Evolutionary conservation across 306 rosid genomes (phyloP).

Genomic region (Trifolium repens): DNA sequence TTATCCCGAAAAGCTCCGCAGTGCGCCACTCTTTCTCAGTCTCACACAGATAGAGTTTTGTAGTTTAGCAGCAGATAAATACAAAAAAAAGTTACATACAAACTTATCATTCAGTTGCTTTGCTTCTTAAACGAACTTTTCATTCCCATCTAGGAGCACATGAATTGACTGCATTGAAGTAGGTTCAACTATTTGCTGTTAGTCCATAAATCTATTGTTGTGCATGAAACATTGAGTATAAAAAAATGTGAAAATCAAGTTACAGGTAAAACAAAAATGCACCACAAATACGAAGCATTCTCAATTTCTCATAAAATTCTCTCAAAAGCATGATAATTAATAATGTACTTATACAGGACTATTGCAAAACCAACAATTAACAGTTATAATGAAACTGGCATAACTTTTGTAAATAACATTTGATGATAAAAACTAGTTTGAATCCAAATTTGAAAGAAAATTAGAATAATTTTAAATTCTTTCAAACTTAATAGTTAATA

Average conservation of each 20-base stretch:
- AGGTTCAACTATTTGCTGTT: not conserved
- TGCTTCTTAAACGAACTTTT: too few relatives aligned
- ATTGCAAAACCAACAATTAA: not conserved
- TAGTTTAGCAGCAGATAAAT: too few relatives aligned
- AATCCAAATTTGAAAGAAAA: not conserved
- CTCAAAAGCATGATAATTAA: not conserved
- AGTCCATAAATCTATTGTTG: not conserved
- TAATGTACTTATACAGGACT: not conserved
- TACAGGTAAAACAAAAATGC: not conserved
- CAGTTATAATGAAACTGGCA: not conserved
- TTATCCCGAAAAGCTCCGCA: too few relatives aligned
- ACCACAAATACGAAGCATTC: not conserved
- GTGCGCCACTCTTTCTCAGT: too few relatives aligned
- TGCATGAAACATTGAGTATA: not conserved
- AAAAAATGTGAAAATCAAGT: constrained; percentile 4
- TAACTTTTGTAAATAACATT: too few relatives aligned
- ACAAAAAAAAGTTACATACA: too few relatives aligned
- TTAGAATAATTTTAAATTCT: not conserved
- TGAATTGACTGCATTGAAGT: not conserved
- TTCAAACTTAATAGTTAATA: not conserved
- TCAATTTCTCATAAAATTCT: not conserved
- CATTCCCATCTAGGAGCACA: too few relatives aligned
- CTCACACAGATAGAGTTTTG: too few relatives aligned
- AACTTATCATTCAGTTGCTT: too few relatives aligned
- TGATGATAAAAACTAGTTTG: not conserved